Conservation (phyloP, 352 stramenopile species). For the Phytophthora tubulina region DNA sequence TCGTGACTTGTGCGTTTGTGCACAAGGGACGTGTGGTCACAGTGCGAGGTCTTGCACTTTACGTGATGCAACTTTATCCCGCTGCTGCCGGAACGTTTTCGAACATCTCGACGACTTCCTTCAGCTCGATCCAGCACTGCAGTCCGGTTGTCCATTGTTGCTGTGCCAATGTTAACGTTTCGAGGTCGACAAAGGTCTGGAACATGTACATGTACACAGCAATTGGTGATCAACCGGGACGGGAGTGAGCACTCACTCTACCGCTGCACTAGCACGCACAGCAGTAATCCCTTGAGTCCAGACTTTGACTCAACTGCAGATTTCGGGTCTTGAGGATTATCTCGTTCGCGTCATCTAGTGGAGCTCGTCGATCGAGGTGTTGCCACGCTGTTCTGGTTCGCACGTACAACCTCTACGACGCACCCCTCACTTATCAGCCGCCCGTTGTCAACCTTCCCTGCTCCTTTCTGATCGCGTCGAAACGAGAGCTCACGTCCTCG, state of each 20-base stretch:
- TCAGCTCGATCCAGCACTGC: no score
- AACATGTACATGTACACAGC: no score
- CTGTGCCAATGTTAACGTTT: no score
- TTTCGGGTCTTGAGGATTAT: neutral
- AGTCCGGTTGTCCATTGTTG: no score
- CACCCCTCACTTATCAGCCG: constrained; percentile 2
- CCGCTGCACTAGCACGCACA: constrained; percentile 4
- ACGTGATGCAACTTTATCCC: constrained; percentile 2
- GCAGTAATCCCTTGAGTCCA: constrained; percentile 20
- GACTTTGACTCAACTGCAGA: neutral
- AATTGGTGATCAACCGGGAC: no score
- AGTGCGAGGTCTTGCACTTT: constrained; percentile 8
- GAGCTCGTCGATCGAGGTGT: neutral
- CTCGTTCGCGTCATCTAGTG: constrained; percentile 9
- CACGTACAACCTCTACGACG: constrained; percentile 11
- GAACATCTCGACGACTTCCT: no score
- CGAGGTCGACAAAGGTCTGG: no score
- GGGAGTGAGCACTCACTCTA: neutral
- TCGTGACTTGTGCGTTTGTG: neutral
- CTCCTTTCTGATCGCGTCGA: constrained; percentile 19
- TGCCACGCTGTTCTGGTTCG: neutral
- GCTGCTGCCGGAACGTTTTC: constrained; percentile 2
- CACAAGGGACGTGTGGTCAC: neutral
- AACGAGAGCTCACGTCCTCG: neutral
- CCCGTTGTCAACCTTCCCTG: neutral